These are phyloP conservation scores for Colletotrichum sojae DNA, from an alignment of 2,329 filamentous ascomycete genomes.

Conservation along the genomic window DNA sequence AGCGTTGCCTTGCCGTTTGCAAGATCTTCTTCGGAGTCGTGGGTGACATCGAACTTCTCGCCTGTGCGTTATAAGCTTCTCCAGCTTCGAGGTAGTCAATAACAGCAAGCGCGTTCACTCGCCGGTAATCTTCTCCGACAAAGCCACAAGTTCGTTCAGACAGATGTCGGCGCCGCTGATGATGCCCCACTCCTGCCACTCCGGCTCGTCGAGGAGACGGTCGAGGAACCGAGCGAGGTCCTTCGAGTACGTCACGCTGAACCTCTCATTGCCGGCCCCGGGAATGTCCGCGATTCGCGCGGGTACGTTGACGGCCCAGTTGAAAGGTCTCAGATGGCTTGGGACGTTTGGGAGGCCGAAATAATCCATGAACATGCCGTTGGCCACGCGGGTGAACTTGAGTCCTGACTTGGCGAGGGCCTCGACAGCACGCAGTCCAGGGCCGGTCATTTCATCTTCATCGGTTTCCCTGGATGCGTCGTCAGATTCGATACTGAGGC, in stretches of 20 bases:
- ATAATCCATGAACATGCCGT: slow-evolving; percentile 47
- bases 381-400: slow-evolving; percentile 41
- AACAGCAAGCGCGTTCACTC: not conserved
- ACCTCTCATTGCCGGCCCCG: slow-evolving; percentile 18
- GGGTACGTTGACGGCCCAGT: slow-evolving; percentile 16
- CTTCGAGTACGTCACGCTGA: slow-evolving; percentile 24
- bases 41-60: no score
- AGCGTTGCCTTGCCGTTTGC: no score
- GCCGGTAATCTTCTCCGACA: not conserved
- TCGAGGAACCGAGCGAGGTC: slow-evolving; percentile 51
- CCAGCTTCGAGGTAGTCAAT: no score
- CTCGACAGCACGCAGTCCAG: not conserved
- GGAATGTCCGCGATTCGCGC: slow-evolving; percentile 15
- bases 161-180: not conserved
- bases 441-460: not conserved
- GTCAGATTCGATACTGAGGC: no score
- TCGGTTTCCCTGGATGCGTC: no score
- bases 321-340: slow-evolving; percentile 24
- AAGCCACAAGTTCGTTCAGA: not conserved
- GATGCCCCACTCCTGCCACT: not conserved
- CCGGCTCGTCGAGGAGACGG: slow-evolving; percentile 47
- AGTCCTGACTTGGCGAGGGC: slow-evolving; percentile 1
- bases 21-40: no score
- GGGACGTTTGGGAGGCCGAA: slow-evolving; percentile 45
- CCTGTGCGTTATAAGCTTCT: no score